Evolutionary conservation across 2,329 filamentous ascomycete species (phyloP).

Genomic region (Stachybotrys elegans): DNA sequence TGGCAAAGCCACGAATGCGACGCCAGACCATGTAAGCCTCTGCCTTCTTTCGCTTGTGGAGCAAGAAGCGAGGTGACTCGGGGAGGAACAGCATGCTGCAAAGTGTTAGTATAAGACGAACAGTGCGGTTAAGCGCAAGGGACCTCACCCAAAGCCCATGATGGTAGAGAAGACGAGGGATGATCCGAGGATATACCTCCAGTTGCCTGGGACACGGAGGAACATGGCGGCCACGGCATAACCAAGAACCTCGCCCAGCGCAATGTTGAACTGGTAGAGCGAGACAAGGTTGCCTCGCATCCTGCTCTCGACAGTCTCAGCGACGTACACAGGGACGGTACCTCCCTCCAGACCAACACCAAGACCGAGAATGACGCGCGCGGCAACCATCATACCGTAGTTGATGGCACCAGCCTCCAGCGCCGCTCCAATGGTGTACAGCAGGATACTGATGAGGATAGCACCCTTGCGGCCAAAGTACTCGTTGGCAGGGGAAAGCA

Average conservation of each 20-base stretch:
- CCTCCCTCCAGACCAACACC: constrained; percentile 71
- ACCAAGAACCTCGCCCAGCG: constrained; percentile 67
- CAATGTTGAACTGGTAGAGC: constrained; percentile 72
- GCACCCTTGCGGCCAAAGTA: constrained; percentile 61
- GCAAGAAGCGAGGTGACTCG: constrained; percentile 62
- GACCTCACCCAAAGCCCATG: constrained; percentile 28
- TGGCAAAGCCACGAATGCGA: constrained; percentile 58
- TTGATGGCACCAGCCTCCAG: constrained; percentile 63
- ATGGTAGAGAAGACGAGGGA: constrained; percentile 61
- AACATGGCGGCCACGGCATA: constrained; percentile 72
- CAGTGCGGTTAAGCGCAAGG: constrained; percentile 34
- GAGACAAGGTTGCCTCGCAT: constrained; percentile 69
- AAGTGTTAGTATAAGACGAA: constrained; percentile 32
- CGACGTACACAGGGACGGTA: constrained; percentile 70
- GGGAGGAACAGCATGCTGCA: constrained; percentile 67
- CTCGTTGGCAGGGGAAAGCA: constrained; percentile 64
- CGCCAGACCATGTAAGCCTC: constrained; percentile 62
- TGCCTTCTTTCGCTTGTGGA: constrained; percentile 54
- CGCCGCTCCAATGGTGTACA: constrained; percentile 66
- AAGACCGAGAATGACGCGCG: constrained; percentile 64
- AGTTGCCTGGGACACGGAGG: constrained; percentile 62
- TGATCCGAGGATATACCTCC: constrained; percentile 69
- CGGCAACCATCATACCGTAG: too few relatives aligned
- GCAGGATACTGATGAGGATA: constrained; percentile 62
- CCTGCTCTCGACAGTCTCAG: constrained; percentile 63